phyloP scores from a whole-genome alignment of 257 asterid genomes.

The Solanum tarapatanum region DNA sequence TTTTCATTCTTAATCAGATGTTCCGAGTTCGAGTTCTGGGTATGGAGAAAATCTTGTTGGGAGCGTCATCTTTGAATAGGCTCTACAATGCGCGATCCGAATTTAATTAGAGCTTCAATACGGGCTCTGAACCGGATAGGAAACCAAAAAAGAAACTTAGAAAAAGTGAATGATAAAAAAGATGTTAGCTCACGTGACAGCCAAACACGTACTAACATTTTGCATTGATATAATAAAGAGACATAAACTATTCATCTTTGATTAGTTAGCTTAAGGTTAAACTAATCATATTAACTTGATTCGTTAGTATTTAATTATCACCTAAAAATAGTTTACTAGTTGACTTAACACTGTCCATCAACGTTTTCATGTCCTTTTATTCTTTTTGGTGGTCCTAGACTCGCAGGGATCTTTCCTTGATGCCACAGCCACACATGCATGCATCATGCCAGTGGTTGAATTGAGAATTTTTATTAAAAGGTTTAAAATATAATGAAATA shows the following conservation, averaged over 20 bases:
- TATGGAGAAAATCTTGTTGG: too few species aligned
- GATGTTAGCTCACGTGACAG: background rate
- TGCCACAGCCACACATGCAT: background rate
- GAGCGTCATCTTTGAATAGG: accelerated
- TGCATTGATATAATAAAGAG: background rate
- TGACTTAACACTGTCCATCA: background rate
- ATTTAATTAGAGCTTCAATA: background rate
- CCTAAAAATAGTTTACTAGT: background rate
- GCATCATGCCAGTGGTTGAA: background rate
- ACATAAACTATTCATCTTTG: background rate
- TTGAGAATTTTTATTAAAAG: background rate
- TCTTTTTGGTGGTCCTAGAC: background rate
- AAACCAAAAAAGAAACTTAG: background rate
- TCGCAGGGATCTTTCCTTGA: background rate
- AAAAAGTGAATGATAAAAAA: background rate
- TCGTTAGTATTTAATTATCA: background rate
- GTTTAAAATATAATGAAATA: background rate
- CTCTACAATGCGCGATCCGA: too few species aligned
- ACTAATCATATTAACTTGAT: slow-evolving; percentile 1
- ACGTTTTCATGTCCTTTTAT: background rate
- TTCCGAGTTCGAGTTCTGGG: accelerated
- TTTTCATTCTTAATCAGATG: accelerated
- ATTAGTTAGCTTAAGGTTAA: background rate
- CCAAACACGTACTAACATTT: background rate
- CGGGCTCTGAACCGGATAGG: accelerated